Evolutionary conservation across 129 eudicot species (phyloP).

Genomic region (Ambrosia artemisiifolia): DNA sequence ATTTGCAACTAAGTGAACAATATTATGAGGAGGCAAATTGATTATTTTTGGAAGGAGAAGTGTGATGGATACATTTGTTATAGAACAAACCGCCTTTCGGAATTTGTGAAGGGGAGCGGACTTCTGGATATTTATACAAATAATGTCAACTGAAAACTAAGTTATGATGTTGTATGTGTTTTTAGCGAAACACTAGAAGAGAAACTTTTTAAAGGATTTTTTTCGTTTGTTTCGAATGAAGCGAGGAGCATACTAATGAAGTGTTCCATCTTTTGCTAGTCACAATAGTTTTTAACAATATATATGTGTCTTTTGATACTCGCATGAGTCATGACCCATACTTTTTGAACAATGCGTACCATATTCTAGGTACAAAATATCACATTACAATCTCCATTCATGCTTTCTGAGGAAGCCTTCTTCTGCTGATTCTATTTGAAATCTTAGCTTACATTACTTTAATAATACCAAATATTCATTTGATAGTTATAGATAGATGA

Average conservation of each 20-base stretch:
- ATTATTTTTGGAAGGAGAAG: not conserved
- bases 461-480: not conserved
- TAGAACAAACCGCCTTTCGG: not conserved
- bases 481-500: conserved; percentile 6
- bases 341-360: not conserved
- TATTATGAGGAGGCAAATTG: not conserved
- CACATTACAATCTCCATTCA: no score
- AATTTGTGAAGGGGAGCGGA: not conserved
- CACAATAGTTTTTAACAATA: not conserved
- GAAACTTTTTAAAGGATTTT: not conserved
- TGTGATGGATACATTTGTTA: not conserved
- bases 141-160: not conserved
- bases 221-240: not conserved
- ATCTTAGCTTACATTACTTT: conserved; percentile 9
- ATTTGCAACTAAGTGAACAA: not conserved
- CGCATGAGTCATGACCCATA: not conserved
- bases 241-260: not conserved
- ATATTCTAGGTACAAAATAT: no score
- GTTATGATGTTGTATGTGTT: not conserved
- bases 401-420: not conserved
- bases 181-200: not conserved
- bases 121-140: not conserved
- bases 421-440: conserved; percentile 9
- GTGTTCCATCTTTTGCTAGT: not conserved
- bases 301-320: conserved; percentile 1